Conservation (phyloP, 305 asterid genomes). For the Ruellia speciosa region DNA sequence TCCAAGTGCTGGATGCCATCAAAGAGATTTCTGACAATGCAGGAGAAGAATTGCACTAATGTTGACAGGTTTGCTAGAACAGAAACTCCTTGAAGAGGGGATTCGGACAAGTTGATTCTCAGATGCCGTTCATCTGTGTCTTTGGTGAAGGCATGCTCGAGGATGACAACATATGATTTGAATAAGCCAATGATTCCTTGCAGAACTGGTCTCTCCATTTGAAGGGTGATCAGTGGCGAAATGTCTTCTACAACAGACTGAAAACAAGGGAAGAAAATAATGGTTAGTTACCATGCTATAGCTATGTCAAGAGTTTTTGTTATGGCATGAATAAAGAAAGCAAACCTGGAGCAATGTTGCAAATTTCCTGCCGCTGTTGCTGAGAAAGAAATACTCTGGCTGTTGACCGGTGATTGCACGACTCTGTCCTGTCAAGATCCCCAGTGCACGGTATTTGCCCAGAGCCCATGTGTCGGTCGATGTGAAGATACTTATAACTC, state of each 20-base stretch:
- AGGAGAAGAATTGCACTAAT: constrained; percentile 33
- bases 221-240: constrained; percentile 39
- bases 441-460: constrained; percentile 46
- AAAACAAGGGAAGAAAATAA: neutral
- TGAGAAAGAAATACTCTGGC: constrained; percentile 49
- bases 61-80: constrained; percentile 50
- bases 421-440: constrained; percentile 40
- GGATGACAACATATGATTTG: constrained; percentile 33
- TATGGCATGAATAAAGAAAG: no score
- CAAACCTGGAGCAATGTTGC: constrained; percentile 56
- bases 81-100: constrained; percentile 45
- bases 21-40: constrained; percentile 33
- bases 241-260: constrained; percentile 48
- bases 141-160: constrained; percentile 40
- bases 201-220: constrained; percentile 56
- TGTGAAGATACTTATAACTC: constrained; percentile 48
- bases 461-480: constrained; percentile 56
- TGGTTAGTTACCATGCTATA: neutral
- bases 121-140: constrained; percentile 28
- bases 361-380: constrained; percentile 67
- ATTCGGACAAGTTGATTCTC: constrained; percentile 30
- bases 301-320: neutral
- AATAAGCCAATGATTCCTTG: constrained; percentile 47
- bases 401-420: constrained; percentile 24
- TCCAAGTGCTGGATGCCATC: constrained; percentile 34